Percentiles rank a stretch among this genome's conserved stretches.
Conservation (phyloP, 495 filamentous ascomycete genomes). For the Penicillium lividum region DNA sequence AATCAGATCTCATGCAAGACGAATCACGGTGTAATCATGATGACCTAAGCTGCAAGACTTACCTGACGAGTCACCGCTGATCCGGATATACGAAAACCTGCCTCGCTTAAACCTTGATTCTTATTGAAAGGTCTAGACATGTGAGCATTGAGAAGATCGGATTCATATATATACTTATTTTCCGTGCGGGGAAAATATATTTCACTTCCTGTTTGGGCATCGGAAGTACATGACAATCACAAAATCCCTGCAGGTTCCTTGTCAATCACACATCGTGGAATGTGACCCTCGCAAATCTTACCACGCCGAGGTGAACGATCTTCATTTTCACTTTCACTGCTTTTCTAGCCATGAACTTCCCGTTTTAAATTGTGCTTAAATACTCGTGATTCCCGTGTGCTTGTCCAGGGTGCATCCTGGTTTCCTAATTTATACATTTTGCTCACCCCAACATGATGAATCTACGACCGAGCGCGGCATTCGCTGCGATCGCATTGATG, state of each 20-base stretch:
- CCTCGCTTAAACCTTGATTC: neutral
- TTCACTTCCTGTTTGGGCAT: conserved; percentile 14
- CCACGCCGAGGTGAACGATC: conserved; percentile 20
- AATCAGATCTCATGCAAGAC: neutral
- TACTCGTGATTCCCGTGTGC: conserved; percentile 8
- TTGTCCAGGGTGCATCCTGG: neutral
- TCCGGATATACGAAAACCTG: neutral
- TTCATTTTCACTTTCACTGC: conserved; percentile 2
- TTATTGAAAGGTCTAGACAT: neutral
- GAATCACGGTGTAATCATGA: neutral
- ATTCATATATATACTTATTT: conserved; percentile 3
- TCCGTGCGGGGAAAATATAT: conserved; percentile 20
- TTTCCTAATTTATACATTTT: neutral
- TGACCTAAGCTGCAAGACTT: neutral
- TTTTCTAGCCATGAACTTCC: neutral
- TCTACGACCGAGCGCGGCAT: conserved; percentile 24
- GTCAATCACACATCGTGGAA: conserved; percentile 17
- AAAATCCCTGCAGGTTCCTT: conserved; percentile 17
- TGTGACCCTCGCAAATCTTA: conserved; percentile 11
- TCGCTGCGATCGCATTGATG: conserved; percentile 28
- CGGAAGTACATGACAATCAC: conserved; percentile 21
- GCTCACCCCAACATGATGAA: conserved; percentile 30
- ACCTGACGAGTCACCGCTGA: neutral
- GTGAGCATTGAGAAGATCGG: neutral
- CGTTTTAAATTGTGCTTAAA: conserved; percentile 9